Base-by-base conservation (phyloP, 2,329 filamentous ascomycete species). In the Coleophoma eucalyptorum region DNA sequence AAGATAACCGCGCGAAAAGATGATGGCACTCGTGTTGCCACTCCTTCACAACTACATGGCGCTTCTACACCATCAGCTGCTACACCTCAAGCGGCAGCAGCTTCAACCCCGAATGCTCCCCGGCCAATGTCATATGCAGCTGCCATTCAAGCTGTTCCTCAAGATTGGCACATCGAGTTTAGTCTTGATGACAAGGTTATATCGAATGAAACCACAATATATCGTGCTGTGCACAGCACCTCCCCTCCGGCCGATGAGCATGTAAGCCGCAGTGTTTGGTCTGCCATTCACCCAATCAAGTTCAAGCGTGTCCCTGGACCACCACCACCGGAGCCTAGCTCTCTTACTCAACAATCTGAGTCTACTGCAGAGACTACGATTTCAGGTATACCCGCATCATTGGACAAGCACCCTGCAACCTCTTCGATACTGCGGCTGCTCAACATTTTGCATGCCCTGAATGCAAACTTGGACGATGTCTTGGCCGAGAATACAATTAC, bases 151-250 rank as follows among this genome's bases (percentile, higher is more conserved):
- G 77, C 89, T 13, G 76, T 83, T 0, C 90, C 92, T 1, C 88
- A 95, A 64, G 92, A 97, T 64, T 99, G 94, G 94, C 93, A 99
- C 63, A 91, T 99, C 54, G 90, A 97, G 64, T 99, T 99, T 70
- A 92, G 83, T 58, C 80, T 97, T 46, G 87, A 95, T 56, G 87
- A 81, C 48, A 90, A 91, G 66, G 80, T 88, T 1, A 87, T 99
- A 52, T 78, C 89, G 0, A 94, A 92, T 59, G 92, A 97, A 61
- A 97, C 90, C 1, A 99, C 94, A 0, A 93, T 99, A 50, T 99
- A 97, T 64, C 87, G 93, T 44, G 94, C 94, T 32, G 90, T 97
- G 8, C 90, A 97, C 63, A 44, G 71, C 65, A 50, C 63, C 67
- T 77, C 81, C 52, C 69, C 75, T 13, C 72, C 79, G 45, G 66